A percentile compares a stretch with the other conserved stretches of the same genome.
Conservation (phyloP, 208 protist genomes). For the Acanthamoeba royreba region DNA sequence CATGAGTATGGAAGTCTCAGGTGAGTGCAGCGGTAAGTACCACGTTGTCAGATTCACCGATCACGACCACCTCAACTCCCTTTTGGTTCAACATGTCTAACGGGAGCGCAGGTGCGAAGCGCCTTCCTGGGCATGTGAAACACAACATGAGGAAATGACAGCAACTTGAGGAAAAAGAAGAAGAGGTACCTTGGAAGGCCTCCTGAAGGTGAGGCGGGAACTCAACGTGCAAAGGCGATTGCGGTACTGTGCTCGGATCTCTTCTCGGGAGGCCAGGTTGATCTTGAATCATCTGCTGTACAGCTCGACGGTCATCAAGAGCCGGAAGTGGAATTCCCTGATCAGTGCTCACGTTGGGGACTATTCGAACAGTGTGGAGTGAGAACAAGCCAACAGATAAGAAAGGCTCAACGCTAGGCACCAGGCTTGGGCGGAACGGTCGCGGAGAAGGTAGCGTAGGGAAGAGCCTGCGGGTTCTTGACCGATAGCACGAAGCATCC, state of each 20-base stretch:
- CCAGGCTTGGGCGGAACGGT: background rate
- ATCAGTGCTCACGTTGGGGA: background rate
- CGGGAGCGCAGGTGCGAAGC: background rate
- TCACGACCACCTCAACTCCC: background rate
- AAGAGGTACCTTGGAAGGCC: background rate
- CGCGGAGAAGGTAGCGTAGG: background rate
- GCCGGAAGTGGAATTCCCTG: background rate
- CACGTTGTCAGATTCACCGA: constrained; percentile 11
- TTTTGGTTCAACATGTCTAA: background rate
- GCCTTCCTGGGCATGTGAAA: background rate
- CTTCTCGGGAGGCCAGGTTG: background rate
- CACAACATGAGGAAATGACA: background rate
- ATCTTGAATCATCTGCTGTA: background rate
- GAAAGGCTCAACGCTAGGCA: no score
- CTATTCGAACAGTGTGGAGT: no score
- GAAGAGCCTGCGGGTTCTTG: background rate
- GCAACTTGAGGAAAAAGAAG: background rate
- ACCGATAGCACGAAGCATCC: constrained; percentile 15
- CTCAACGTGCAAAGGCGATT: background rate
- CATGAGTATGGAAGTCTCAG: no score
- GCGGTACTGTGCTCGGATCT: background rate
- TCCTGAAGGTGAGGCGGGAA: background rate
- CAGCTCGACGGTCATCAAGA: background rate
- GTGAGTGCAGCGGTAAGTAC: background rate
- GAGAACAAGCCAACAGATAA: no score